phyloP scores from a whole-genome alignment of 176 grass and related monocot species.

The Eremochloa ophiuroides region DNA sequence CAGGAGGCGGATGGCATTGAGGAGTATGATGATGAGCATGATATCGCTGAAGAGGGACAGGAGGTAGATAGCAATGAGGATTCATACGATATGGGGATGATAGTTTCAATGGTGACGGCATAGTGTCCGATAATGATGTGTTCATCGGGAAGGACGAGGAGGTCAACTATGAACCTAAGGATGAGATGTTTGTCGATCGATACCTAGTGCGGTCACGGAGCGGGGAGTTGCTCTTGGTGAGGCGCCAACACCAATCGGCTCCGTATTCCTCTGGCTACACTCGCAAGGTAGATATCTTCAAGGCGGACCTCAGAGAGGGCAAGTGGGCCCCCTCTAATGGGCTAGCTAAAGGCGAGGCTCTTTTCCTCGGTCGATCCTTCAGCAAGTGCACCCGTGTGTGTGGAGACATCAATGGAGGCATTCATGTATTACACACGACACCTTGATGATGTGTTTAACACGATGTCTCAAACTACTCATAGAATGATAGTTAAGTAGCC shows the following conservation, averaged over 20 bases:
- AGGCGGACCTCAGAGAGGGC: neutral
- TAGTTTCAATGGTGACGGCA: too few relatives aligned
- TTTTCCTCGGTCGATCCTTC: neutral
- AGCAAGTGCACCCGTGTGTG: neutral
- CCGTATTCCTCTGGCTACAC: neutral
- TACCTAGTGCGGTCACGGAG: neutral
- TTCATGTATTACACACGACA: neutral
- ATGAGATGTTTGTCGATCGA: neutral
- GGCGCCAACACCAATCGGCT: neutral
- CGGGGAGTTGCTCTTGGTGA: neutral
- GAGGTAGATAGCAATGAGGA: too few relatives aligned
- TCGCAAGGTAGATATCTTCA: neutral
- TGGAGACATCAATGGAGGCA: neutral
- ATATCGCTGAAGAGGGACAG: too few relatives aligned
- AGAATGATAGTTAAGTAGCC: neutral
- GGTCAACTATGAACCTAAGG: neutral
- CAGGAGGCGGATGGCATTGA: too few relatives aligned
- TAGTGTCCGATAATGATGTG: too few relatives aligned
- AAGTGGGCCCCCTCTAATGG: neutral
- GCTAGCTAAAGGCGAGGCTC: neutral
- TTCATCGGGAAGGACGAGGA: fast-evolving
- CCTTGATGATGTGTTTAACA: neutral
- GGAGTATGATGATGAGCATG: too few relatives aligned
- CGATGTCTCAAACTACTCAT: too few relatives aligned
- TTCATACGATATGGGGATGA: too few relatives aligned